Evolutionary conservation across 2,329 filamentous ascomycete genomes (phyloP).

Genomic region (Nakataea oryzae): DNA sequence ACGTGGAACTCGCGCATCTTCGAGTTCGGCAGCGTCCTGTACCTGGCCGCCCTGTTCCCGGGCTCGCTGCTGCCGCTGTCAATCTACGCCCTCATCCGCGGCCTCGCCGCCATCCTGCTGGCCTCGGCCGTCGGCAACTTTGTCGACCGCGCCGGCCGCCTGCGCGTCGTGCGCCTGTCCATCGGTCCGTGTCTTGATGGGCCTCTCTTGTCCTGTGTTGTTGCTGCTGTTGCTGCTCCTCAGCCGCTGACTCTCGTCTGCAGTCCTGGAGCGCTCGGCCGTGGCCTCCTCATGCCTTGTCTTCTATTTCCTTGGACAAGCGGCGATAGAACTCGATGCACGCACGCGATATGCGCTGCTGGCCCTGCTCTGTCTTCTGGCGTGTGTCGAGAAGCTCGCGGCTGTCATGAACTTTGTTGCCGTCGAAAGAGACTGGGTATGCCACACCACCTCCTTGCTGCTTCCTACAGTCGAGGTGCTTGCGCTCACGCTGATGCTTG

Average conservation of each 20-base stretch:
- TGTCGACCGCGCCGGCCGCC: conserved; percentile 45
- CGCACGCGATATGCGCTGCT: conserved; percentile 20
- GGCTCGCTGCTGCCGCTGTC: conserved; percentile 55
- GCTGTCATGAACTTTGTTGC: conserved; percentile 56
- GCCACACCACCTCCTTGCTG: background rate
- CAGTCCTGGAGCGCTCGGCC: conserved; percentile 24
- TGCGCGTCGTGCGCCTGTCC: conserved; percentile 38
- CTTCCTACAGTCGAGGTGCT: too few relatives aligned
- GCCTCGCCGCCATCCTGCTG: conserved; percentile 44
- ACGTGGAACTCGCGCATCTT: conserved; percentile 56
- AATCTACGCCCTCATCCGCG: conserved; percentile 55
- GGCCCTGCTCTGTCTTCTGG: conserved; percentile 34
- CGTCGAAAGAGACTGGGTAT: conserved; percentile 61
- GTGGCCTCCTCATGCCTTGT: conserved; percentile 36
- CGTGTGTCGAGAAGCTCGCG: conserved; percentile 59
- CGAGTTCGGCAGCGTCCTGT: conserved; percentile 52
- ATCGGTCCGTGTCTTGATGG: conserved; percentile 18
- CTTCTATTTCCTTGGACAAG: conserved; percentile 25
- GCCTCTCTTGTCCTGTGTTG: too few relatives aligned
- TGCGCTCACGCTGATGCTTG: background rate
- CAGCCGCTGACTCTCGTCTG: background rate
- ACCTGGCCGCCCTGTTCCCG: conserved; percentile 43
- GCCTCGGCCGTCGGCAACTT: conserved; percentile 46
- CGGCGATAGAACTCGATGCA: conserved; percentile 13
- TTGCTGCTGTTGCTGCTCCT: background rate